Conservation (phyloP, 495 filamentous ascomycete genomes). For the Parachaetomium inaequale region DNA sequence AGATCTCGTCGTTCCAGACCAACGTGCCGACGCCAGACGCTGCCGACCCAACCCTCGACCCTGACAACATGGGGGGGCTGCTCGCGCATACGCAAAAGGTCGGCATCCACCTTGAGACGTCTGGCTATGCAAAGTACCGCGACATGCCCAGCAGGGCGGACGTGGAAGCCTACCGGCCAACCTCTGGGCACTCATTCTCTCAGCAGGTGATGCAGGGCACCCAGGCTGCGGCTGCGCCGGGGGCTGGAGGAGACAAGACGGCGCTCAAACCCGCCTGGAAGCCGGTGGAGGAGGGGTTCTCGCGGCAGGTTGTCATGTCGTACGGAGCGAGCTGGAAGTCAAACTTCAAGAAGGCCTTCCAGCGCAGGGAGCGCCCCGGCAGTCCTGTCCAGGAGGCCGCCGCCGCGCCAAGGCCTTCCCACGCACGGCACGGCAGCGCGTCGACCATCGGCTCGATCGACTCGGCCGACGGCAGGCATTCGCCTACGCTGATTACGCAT, state of each 20-base stretch:
- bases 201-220: constrained; percentile 19
- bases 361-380: constrained; percentile 25
- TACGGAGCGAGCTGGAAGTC: constrained; percentile 45
- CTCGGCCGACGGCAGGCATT: constrained; percentile 30
- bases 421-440: constrained; percentile 35
- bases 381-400: constrained; percentile 26
- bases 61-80: constrained; percentile 53
- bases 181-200: constrained; percentile 29
- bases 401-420: constrained; percentile 20
- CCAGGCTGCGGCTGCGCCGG: constrained; percentile 1
- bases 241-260: not conserved
- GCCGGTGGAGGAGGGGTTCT: constrained; percentile 36
- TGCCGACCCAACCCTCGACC: constrained; percentile 29
- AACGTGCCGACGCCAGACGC: constrained; percentile 34
- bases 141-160: constrained; percentile 39
- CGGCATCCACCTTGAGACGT: constrained; percentile 44
- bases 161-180: constrained; percentile 34
- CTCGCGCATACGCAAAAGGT: constrained; percentile 37
- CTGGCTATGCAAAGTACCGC: constrained; percentile 50
- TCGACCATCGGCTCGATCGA: constrained; percentile 38
- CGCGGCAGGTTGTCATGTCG: constrained; percentile 49
- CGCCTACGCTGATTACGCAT: constrained; percentile 36
- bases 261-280: not conserved
- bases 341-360: constrained; percentile 41
- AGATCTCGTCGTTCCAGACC: constrained; percentile 52